Evolutionary conservation across 2,329 filamentous ascomycete genomes (phyloP).

Genomic region (Colletotrichum euphorbiae): DNA sequence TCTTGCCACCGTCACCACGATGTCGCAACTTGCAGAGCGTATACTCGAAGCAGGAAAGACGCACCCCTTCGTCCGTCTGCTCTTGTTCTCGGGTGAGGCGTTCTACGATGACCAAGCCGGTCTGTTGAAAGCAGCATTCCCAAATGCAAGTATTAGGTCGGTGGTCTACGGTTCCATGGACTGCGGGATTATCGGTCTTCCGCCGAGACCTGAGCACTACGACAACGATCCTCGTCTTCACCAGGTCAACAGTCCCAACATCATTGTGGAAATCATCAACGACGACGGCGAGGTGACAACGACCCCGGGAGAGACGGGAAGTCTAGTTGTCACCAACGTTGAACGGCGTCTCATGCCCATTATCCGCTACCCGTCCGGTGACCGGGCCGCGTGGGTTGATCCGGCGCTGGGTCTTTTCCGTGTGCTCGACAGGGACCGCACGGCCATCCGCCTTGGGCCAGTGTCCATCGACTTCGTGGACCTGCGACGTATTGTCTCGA

Average conservation of each 20-base stretch:
- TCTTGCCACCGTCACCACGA: constrained; percentile 28
- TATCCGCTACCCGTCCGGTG: constrained; percentile 32
- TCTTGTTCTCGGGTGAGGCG: constrained; percentile 35
- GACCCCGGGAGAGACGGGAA: constrained; percentile 16
- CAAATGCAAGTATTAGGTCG: constrained; percentile 21
- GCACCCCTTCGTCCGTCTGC: constrained; percentile 19
- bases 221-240: constrained; percentile 22
- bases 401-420: constrained; percentile 31
- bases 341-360: constrained; percentile 35
- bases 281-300: constrained; percentile 22
- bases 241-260: constrained; percentile 31
- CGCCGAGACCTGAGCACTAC: constrained; percentile 26
- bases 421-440: constrained; percentile 35
- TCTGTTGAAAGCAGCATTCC: constrained; percentile 22
- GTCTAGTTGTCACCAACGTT: constrained; percentile 30
- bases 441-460: constrained; percentile 32
- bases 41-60: constrained; percentile 7
- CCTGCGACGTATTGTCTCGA: constrained; percentile 25
- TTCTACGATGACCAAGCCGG: constrained; percentile 33
- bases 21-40: constrained; percentile 28
- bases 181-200: constrained; percentile 30
- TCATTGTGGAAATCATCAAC: constrained; percentile 29
- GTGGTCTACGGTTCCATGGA: constrained; percentile 37
- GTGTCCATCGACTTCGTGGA: constrained; percentile 33
- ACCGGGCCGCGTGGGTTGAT: constrained; percentile 33